Conservation (phyloP, 345 rosid species). For the Xanthoceras sorbifolium region DNA sequence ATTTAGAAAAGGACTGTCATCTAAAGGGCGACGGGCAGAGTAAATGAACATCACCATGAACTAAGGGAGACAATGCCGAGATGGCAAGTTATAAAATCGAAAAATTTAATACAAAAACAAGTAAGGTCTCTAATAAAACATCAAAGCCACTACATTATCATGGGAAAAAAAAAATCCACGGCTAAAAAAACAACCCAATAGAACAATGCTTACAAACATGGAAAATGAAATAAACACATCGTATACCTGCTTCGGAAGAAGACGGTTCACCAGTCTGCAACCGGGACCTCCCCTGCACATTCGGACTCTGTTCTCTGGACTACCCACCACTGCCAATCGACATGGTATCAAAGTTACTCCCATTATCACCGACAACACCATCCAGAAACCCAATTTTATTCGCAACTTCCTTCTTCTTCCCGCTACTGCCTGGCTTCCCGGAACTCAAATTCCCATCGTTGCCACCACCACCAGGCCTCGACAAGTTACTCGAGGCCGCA, state of each 20-base stretch:
- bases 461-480: slow-evolving; percentile 50
- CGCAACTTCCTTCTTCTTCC: slow-evolving; percentile 56
- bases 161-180: no score
- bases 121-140: no score
- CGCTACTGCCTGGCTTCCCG: slow-evolving; percentile 36
- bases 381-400: slow-evolving; percentile 49
- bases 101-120: no score
- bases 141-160: no score
- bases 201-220: neutral
- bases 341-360: slow-evolving; percentile 40
- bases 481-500: slow-evolving; percentile 68
- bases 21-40: no score
- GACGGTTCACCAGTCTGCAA: slow-evolving; percentile 71
- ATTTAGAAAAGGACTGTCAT: no score
- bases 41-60: no score
- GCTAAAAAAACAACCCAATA: no score
- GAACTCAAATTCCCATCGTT: slow-evolving; percentile 43
- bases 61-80: no score
- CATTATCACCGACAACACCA: slow-evolving; percentile 41
- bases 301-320: slow-evolving; percentile 64
- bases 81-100: no score
- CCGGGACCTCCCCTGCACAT: slow-evolving; percentile 49
- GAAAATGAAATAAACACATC: neutral
- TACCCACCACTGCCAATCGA: slow-evolving; percentile 53
- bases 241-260: slow-evolving; percentile 58